A percentile compares a stretch with the other conserved stretches of the same genome.
These are phyloP conservation scores for Castanea mollissima DNA, from an alignment of 306 rosid species.

Conservation along the genomic window DNA sequence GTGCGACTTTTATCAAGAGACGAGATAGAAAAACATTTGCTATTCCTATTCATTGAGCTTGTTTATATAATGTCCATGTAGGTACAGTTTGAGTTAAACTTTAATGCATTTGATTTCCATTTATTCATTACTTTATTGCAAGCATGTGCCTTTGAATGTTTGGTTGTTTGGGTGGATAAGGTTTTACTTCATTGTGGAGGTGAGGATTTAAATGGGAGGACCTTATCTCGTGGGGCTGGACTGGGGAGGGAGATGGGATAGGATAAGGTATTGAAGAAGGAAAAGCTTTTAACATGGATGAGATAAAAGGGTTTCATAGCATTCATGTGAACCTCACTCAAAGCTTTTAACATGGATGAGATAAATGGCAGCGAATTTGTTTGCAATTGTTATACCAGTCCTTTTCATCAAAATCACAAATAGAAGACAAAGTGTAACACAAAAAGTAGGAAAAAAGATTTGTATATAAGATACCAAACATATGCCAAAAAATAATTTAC, in stretches of 20 bases:
- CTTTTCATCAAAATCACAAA: too few species aligned
- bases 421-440: too few species aligned
- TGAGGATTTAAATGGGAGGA: too few species aligned
- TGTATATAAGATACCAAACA: too few species aligned
- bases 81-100: background rate
- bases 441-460: too few species aligned
- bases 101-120: background rate
- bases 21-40: background rate
- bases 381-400: too few species aligned
- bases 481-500: too few species aligned
- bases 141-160: slow-evolving; percentile 12
- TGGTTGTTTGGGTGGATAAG: background rate
- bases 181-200: too few species aligned
- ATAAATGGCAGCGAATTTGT: too few species aligned
- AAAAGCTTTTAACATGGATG: background rate
- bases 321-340: background rate
- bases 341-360: background rate
- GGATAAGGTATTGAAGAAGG: slow-evolving; percentile 32
- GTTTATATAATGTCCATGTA: slow-evolving; percentile 7
- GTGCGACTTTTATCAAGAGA: background rate
- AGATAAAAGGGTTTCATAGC: background rate
- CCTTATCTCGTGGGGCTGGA: too few species aligned
- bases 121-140: slow-evolving; percentile 16
- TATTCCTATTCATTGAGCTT: background rate
- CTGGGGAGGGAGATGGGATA: background rate